A percentile compares a stretch with the other conserved stretches of the same genome.
phyloP scores from a whole-genome alignment of 129 eudicot genomes.

The Mikania micrantha region DNA sequence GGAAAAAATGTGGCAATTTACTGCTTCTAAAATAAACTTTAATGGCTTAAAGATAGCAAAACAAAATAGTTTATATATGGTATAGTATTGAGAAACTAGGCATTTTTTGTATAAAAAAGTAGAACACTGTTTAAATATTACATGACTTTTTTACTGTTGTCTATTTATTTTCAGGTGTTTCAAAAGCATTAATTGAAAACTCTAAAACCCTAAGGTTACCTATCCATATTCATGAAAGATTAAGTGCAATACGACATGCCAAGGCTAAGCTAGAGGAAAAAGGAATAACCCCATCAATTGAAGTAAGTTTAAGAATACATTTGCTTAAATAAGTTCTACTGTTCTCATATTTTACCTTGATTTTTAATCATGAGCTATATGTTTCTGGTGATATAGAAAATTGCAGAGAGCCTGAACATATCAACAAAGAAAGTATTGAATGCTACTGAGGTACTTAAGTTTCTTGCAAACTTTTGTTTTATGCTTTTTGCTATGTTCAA shows the following conservation, averaged over 20 bases:
- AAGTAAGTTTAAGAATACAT: slow-evolving; percentile 40
- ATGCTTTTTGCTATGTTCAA: not conserved
- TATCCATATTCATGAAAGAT: slow-evolving; percentile 81
- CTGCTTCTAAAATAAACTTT: not conserved
- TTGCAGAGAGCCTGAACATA: slow-evolving; percentile 80
- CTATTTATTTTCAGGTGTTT: slow-evolving; percentile 59
- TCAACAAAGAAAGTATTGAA: slow-evolving; percentile 84
- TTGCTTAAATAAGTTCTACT: not conserved
- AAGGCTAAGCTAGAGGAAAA: slow-evolving; percentile 70
- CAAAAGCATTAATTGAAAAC: slow-evolving; percentile 67
- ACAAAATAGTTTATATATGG: not conserved
- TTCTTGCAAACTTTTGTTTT: not conserved
- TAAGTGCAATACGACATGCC: slow-evolving; percentile 64
- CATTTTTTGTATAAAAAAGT: not conserved
- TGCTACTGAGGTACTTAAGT: slow-evolving; percentile 77
- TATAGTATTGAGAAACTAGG: not conserved
- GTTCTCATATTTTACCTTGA: not conserved
- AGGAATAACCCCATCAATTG: slow-evolving; percentile 81
- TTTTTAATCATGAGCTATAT: not conserved
- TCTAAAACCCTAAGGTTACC: slow-evolving; percentile 88
- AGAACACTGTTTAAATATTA: not conserved
- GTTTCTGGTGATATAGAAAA: slow-evolving; percentile 41
- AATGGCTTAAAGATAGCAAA: not conserved
- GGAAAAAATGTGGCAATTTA: not conserved
- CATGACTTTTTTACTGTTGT: not conserved